Conservation (phyloP, 305 asterid genomes). For the Plantago lanceolata region DNA sequence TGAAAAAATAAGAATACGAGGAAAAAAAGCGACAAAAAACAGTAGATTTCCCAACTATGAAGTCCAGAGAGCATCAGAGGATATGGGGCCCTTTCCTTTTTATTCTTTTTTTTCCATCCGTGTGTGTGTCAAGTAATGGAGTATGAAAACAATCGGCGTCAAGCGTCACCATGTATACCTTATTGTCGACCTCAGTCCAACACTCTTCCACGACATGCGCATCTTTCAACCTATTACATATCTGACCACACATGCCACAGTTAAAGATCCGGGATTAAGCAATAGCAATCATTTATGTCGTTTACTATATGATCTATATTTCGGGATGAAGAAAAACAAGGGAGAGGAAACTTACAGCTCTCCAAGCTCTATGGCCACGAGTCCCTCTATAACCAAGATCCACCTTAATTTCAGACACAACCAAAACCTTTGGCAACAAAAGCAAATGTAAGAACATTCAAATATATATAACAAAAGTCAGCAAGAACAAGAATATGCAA, state of each 20-base stretch:
- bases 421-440: slow-evolving; percentile 62
- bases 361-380: slow-evolving; percentile 79
- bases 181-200: slow-evolving; percentile 52
- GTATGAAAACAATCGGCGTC: slow-evolving; percentile 16
- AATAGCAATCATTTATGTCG: slow-evolving; percentile 13
- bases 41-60: slow-evolving; percentile 19
- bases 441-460: slow-evolving; percentile 20
- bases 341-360: slow-evolving; percentile 47
- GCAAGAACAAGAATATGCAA: slow-evolving; percentile 19
- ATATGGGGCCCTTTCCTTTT: too few relatives aligned
- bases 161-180: slow-evolving; percentile 45
- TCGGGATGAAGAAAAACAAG: slow-evolving; percentile 4
- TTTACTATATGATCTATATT: slow-evolving; percentile 16
- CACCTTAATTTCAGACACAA: slow-evolving; percentile 71
- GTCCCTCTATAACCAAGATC: slow-evolving; percentile 75
- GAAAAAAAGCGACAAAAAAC: slow-evolving; percentile 12
- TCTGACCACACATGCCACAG: slow-evolving; percentile 40
- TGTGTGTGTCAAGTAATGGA: slow-evolving; percentile 4
- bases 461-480: slow-evolving; percentile 19
- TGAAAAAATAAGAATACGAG: too few relatives aligned
- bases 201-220: slow-evolving; percentile 73
- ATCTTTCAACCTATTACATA: slow-evolving; percentile 75
- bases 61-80: slow-evolving; percentile 7
- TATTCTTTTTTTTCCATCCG: not conserved
- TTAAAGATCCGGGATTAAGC: slow-evolving; percentile 22